Base-by-base conservation (phyloP, 208 protist genomes). In the Acanthamoeba sp. region DNA sequence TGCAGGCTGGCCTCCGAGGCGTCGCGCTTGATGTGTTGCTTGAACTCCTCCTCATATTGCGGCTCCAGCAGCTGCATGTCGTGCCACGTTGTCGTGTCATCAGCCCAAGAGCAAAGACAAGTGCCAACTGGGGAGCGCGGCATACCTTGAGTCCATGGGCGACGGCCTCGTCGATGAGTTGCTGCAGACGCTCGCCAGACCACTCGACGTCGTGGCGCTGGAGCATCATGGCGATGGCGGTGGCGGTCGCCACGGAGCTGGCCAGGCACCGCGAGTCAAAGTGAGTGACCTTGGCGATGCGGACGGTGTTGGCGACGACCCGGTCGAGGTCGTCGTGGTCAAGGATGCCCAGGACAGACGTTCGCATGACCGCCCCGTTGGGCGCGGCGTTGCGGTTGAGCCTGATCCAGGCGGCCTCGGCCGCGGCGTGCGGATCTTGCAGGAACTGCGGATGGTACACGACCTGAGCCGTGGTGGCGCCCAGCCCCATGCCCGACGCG, bases 321-420 rank as follows among this genome's bases (percentile, higher is more conserved):
- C 2, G 20, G 18, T 94, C 52, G 14, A 59, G 5, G 18, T 96
- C 27, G 45, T 84, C 55, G 29, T 92, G 87, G n/a, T 95, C 9
- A 4, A 91, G 18, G 10, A 84, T 66, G 0, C 93, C 96, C n/a
- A 97, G 5, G 16, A 97, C 84, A 0, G 95, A 84, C 3, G 96
- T 97, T 59, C 96, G 69, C 96, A 97, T 97, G 1, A 97, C 57
- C 22, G 94, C 55, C 4, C 96, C 96, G 52, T 97, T 97, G 50
- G 95, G 76, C 10, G 96, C 96, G 40, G 69, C 64, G 38, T 93
- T 78, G 22, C 76, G 89, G 2, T 95, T 64, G 27, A 34, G 14
- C 7, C 91, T 7, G 12, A 91, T 22, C 94, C 96, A 97, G 27
- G 94, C 40, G 12, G 32, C 57, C 62, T 95, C 59, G 36, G 85